Evolutionary conservation across 495 filamentous ascomycete species (phyloP), one percentile per base, ranked within the genome.

Genomic region (Rhypophila decipiens): DNA sequence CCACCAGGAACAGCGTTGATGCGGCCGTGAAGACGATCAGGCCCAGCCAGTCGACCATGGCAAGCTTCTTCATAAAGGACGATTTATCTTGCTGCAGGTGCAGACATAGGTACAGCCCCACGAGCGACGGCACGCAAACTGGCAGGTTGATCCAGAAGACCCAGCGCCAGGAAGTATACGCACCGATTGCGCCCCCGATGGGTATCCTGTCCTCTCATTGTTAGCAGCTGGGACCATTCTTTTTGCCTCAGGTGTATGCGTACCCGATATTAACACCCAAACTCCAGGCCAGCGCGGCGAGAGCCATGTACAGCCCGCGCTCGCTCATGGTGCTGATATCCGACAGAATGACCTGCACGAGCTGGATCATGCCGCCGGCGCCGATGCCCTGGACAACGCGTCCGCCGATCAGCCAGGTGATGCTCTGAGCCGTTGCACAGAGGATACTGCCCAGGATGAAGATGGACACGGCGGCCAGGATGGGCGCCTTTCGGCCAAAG

Each of bases 271-370:
- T n/a, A n/a, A n/a, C n/a, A n/a, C n/a, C n/a, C n/a, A n/a, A n/a
- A n/a, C n/a, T n/a, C n/a, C n/a, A n/a, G 15, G 67, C 64, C 0
- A 70, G 22, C 9, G 59, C 51, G 37, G 66, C 47, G 21, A 72
- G 42, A 4, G 64, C 68, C 7, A 73, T 42, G 27, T 66, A 71
- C 3, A 66, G 24, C 1, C 68, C 56, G 5, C 70, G 57, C 38
- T 74, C 64, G 51, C 68, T 51, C 0, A 64, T 52, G 1, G 58
- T 54, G 4, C 58, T 61, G 49, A 67, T 57, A 33, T 94, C 88
- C 10, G 79, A 77, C 24, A 93, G 84, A 49, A 74, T 75, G 52
- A 93, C 86, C 56, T 88, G 86, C 23, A 80, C 77, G 50, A 91
- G 63, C 12, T 82, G 75, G 11, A 87, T 68, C 21, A 90, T 72